Conservation (phyloP, 768 basidiomycete species). For the Agaricus subrufescens region DNA sequence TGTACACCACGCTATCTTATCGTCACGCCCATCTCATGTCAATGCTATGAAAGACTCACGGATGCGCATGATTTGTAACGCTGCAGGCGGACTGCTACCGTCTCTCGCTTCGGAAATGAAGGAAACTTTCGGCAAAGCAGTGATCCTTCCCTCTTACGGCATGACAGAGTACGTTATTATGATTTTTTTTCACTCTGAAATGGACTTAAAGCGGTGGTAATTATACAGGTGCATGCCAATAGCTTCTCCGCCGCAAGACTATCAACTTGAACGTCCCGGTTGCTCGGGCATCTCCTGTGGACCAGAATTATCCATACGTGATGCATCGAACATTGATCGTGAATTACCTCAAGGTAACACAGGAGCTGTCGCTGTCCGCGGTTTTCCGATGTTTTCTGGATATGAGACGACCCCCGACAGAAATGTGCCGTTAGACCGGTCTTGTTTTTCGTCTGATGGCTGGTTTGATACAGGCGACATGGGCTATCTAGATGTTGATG, state of each 20-base stretch:
- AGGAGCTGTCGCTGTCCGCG: slow-evolving; percentile 52
- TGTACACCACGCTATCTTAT: slow-evolving; percentile 45
- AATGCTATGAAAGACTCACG: slow-evolving; percentile 27
- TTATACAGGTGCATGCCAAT: slow-evolving; percentile 43
- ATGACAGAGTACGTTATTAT: slow-evolving; percentile 43
- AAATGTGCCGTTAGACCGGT: slow-evolving; percentile 36
- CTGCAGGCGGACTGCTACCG: slow-evolving; percentile 50
- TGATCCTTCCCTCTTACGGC: slow-evolving; percentile 56
- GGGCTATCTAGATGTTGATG: slow-evolving; percentile 43
- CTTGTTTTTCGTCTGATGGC: slow-evolving; percentile 42
- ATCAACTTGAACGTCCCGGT: slow-evolving; percentile 40
- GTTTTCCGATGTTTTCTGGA: slow-evolving; percentile 47
- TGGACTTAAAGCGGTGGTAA: slow-evolving; percentile 7
- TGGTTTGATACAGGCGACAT: slow-evolving; percentile 52
- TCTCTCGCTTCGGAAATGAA: slow-evolving; percentile 45
- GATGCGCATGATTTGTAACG: slow-evolving; percentile 45
- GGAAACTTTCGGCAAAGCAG: slow-evolving; percentile 40
- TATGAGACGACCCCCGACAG: slow-evolving; percentile 43
- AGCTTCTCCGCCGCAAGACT: slow-evolving; percentile 37
- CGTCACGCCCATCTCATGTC: slow-evolving; percentile 27
- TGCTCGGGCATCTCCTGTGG: slow-evolving; percentile 46
- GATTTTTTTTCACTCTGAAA: neutral
- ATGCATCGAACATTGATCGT: slow-evolving; percentile 28
- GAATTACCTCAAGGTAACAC: slow-evolving; percentile 34
- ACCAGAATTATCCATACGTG: slow-evolving; percentile 39